A percentile compares a stretch with the other conserved stretches of the same genome.
phyloP scores from a whole-genome alignment of 2,329 filamentous ascomycete species.

The Fusarium torulosum region DNA sequence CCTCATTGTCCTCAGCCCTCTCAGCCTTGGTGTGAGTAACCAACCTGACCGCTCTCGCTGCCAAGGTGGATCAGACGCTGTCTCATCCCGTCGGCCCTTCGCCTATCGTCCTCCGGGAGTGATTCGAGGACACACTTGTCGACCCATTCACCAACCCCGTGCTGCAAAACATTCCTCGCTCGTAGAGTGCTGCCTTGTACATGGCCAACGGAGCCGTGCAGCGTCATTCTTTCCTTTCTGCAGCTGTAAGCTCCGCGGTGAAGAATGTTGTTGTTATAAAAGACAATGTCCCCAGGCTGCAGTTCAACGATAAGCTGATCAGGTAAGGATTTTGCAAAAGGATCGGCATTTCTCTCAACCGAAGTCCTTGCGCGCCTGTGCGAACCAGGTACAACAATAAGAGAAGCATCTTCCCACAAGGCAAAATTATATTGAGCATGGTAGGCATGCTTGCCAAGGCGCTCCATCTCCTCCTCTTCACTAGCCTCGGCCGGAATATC shows the following conservation, averaged over 20 bases:
- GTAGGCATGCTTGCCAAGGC: conserved; percentile 71
- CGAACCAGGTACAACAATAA: conserved; percentile 82
- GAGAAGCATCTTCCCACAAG: conserved; percentile 77
- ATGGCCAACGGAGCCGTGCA: conserved; percentile 79
- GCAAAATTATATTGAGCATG: conserved; percentile 93
- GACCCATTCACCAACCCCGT: conserved; percentile 78
- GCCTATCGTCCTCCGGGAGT: conserved; percentile 58
- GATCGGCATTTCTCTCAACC: conserved; percentile 74
- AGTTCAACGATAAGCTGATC: conserved; percentile 75
- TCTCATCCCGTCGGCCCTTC: conserved; percentile 73
- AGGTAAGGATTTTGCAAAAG: conserved; percentile 71
- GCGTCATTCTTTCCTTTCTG: conserved; percentile 72
- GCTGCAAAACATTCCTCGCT: conserved; percentile 80
- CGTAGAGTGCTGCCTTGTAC: conserved; percentile 65
- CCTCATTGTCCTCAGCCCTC: conserved; percentile 9
- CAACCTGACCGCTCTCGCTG: conserved; percentile 69
- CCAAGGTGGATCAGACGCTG: conserved; percentile 72
- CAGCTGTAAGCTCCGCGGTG: conserved; percentile 76
- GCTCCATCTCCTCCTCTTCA: conserved; percentile 73
- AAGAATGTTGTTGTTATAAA: conserved; percentile 92
- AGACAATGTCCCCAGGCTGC: conserved; percentile 81
- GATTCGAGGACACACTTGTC: conserved; percentile 66
- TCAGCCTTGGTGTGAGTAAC: conserved; percentile 71
- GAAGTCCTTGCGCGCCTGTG: conserved; percentile 79
- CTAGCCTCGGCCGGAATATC: conserved; percentile 78